These are phyloP conservation scores for Iris pallida DNA, from an alignment of 116 monocot species.

Conservation along the genomic window DNA sequence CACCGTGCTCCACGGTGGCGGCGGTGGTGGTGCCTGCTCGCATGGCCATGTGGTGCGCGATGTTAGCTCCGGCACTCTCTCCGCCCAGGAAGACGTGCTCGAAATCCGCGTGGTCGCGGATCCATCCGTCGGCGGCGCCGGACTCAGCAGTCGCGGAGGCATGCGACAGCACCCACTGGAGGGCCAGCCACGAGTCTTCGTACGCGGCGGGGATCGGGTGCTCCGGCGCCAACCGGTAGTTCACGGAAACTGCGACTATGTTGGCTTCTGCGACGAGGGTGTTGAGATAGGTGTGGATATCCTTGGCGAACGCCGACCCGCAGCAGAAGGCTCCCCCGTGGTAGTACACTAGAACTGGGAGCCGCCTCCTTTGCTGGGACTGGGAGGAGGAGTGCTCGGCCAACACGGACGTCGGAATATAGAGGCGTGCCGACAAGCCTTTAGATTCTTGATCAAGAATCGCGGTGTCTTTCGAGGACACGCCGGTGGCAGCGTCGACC, in stretches of 20 bases:
- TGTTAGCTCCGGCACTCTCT: conserved; percentile 46
- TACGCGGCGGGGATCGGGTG: conserved; percentile 27
- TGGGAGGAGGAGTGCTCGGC: background rate
- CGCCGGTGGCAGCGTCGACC: conserved; percentile 4
- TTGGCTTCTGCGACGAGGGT: conserved; percentile 12
- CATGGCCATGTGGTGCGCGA: conserved; percentile 28
- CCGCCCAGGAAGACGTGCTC: conserved; percentile 29
- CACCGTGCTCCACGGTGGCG: background rate
- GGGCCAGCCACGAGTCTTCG: conserved; percentile 29
- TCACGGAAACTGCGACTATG: conserved; percentile 17
- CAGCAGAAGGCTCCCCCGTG: conserved; percentile 24
- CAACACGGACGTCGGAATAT: background rate
- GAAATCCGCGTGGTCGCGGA: conserved; percentile 13
- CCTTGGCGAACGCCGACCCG: background rate
- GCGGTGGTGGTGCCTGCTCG: background rate
- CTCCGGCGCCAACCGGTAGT: conserved; percentile 38
- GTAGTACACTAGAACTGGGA: conserved; percentile 20
- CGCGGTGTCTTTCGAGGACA: background rate
- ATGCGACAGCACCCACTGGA: conserved; percentile 15
- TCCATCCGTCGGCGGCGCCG: conserved; percentile 26
- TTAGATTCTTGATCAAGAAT: no score
- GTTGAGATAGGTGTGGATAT: conserved; percentile 15
- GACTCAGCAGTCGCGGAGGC: background rate
- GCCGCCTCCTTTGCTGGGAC: background rate
- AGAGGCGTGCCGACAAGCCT: conserved; percentile 7